Evolutionary conservation across 2,329 filamentous ascomycete genomes (phyloP), one percentile per base, ranked within the genome.

Genomic region (Fusarium sp.): DNA sequence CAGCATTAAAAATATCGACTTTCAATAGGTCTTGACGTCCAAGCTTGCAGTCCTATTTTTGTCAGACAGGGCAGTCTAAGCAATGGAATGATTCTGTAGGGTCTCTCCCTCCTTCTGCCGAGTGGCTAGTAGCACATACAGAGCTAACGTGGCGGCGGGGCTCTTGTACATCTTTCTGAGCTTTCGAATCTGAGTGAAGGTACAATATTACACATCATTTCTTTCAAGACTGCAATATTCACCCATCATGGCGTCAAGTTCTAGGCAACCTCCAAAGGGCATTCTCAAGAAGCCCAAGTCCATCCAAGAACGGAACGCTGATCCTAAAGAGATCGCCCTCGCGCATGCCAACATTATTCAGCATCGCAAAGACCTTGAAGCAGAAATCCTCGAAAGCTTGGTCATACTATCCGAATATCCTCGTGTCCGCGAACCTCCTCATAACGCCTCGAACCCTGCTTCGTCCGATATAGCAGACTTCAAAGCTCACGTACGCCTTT

Each of bases 311-410:
- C 73, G 76, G 51, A 63, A 74, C 38, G 61, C 66, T 30, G 82
- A 82, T 74, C 84, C 82, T 57, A 83, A 82, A 62, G 86, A 90
- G 62, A 86, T 93, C 57, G 95, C 94, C 50, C 81, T 96, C 62
- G 88, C 93, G 74, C 94, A 97, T 82, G 95, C 95, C 41, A 86
- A 86, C 71, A 88, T 93, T 56, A 89, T 97, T 52, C 92, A 97
- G 79, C 86, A 92, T 72, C 92, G 92, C 75, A 97, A 95, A 78
- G 88, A 92, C 49, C 85, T 92, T 69, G 91, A 97, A 80, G 82
- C 87, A 38, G 81, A 89, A 67, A 95, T 97, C 69, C 84, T 94
- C 57, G 85, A 90, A 69, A 85, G 86, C 73, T 88, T 95, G 65
- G 86, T 97, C 72, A 82, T 86, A 15, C 89, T 97, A 6, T 88